phyloP scores from a whole-genome alignment of 2,329 filamentous ascomycete genomes.

The Colletotrichum phormii region DNA sequence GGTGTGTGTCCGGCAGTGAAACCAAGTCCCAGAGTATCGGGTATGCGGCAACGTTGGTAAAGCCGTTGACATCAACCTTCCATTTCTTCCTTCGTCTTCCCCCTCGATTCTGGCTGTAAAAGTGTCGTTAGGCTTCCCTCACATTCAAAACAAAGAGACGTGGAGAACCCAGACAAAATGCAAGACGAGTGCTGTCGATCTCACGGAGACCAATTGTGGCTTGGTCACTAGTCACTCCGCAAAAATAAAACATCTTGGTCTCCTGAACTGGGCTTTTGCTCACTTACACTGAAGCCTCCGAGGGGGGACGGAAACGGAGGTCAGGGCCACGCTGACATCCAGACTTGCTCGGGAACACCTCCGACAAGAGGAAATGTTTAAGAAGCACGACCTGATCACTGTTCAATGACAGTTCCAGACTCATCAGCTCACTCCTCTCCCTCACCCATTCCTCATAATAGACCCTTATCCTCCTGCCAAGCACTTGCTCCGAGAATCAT shows the following conservation, averaged over 20 bases:
- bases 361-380: background rate
- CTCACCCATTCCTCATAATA: background rate
- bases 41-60: background rate
- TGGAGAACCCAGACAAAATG: background rate
- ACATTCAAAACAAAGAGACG: background rate
- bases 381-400: background rate
- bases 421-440: background rate
- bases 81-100: background rate
- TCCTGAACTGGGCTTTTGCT: background rate
- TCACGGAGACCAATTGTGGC: constrained; percentile 1
- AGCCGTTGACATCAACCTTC: background rate
- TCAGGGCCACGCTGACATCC: background rate
- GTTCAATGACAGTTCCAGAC: background rate
- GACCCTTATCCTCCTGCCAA: background rate
- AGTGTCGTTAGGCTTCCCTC: background rate
- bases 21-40: background rate
- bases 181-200: background rate
- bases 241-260: background rate
- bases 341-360: background rate
- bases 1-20: background rate
- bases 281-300: background rate
- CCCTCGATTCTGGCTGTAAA: background rate
- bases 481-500: background rate
- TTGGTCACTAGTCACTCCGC: background rate
- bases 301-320: background rate